Percentiles rank a stretch among this genome's conserved stretches.
These are phyloP conservation scores for Dictyophora rubrovolvata DNA, from an alignment of 768 basidiomycete species.

Conservation along the genomic window DNA sequence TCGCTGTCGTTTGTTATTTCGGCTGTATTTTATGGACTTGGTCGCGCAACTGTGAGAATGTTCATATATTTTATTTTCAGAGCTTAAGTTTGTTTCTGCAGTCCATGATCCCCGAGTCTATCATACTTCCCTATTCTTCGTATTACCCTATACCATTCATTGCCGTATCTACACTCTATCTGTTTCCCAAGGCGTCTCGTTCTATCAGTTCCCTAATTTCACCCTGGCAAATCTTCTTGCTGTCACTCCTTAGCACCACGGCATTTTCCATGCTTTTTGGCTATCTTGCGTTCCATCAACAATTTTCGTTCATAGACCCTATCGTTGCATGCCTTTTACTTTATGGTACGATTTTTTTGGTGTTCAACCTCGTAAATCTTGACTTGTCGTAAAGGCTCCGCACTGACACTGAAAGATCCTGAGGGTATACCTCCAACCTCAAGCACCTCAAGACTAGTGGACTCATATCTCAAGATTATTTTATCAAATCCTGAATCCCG, in stretches of 20 bases:
- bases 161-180: slow-evolving; percentile 51
- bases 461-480: slow-evolving; percentile 80
- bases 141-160: slow-evolving; percentile 52
- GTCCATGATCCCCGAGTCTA: slow-evolving; percentile 47
- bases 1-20: background rate
- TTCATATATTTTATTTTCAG: slow-evolving; percentile 47
- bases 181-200: slow-evolving; percentile 40
- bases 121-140: slow-evolving; percentile 53
- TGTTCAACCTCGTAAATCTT: background rate
- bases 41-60: slow-evolving; percentile 57
- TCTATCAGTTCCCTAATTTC: slow-evolving; percentile 39
- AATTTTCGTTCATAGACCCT: slow-evolving; percentile 48
- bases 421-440: slow-evolving; percentile 33
- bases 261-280: slow-evolving; percentile 45
- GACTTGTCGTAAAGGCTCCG: slow-evolving; percentile 33
- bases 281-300: slow-evolving; percentile 51
- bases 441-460: slow-evolving; percentile 31
- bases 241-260: slow-evolving; percentile 48
- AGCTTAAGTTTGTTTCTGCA: slow-evolving; percentile 29
- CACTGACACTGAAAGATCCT: slow-evolving; percentile 37
- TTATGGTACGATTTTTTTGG: slow-evolving; percentile 40
- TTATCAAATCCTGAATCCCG: slow-evolving; percentile 85
- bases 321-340: slow-evolving; percentile 49
- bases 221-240: slow-evolving; percentile 42
- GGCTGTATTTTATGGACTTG: slow-evolving; percentile 39